A percentile compares a stretch with the other conserved stretches of the same genome.
Conservation (phyloP, 208 protist genomes). For the Hexamita inflata region DNA sequence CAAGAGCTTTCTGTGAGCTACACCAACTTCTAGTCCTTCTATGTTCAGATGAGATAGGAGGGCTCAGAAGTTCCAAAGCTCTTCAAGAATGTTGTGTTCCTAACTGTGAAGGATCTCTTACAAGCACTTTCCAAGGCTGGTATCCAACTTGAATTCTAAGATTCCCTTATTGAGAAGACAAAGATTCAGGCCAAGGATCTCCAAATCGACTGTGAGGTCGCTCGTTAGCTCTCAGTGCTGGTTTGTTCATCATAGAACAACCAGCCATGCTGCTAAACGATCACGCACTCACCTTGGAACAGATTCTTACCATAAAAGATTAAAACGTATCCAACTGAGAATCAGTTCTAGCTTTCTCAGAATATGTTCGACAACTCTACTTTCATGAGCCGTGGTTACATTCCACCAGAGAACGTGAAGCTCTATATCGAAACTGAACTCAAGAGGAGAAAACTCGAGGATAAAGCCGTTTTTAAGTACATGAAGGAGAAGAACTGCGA, state of each 20-base stretch:
- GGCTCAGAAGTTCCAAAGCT: too few species aligned
- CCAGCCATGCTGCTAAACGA: too few species aligned
- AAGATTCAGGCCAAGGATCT: neutral
- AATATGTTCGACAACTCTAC: neutral
- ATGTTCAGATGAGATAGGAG: too few species aligned
- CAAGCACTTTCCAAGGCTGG: neutral
- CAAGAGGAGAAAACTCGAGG: neutral
- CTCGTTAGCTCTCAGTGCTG: slow-evolving; percentile 7
- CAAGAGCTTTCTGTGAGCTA: too few species aligned
- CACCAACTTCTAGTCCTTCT: too few species aligned
- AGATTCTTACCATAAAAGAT: neutral
- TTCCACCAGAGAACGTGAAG: neutral
- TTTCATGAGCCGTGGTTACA: neutral
- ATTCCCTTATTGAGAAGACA: neutral
- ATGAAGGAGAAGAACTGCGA: neutral
- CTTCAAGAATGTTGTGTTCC: slow-evolving; percentile 3
- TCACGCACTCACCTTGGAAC: too few species aligned
- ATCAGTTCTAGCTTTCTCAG: slow-evolving; percentile 1
- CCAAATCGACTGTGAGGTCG: slow-evolving; percentile 3
- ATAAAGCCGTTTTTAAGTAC: too few species aligned
- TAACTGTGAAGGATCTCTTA: neutral
- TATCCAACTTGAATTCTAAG: slow-evolving; percentile 2
- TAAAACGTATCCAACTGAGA: neutral
- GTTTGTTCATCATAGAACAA: too few species aligned
- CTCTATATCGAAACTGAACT: neutral